phyloP scores from a whole-genome alignment of 441 rosid species.

The Viola pubescens region DNA sequence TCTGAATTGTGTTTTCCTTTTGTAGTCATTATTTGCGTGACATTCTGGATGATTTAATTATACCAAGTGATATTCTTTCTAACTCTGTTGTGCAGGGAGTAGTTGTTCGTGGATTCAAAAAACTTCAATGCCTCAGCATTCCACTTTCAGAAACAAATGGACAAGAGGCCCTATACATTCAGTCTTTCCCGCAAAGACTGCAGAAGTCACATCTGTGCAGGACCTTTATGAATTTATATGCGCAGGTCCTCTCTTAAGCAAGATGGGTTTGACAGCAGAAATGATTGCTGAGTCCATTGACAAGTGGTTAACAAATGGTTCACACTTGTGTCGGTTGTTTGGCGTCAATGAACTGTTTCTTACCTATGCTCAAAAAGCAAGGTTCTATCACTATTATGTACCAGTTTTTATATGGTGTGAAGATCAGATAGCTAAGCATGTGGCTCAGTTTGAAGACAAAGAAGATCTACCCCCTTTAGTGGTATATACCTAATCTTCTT shows the following conservation, averaged over 20 bases:
- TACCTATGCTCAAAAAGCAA: conserved; percentile 55
- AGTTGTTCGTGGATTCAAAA: conserved; percentile 51
- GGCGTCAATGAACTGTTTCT: conserved; percentile 64
- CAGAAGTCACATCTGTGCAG: conserved; percentile 56
- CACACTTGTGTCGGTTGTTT: conserved; percentile 55
- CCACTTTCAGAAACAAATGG: conserved; percentile 14
- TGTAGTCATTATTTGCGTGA: too few species aligned
- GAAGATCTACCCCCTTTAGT: conserved; percentile 80
- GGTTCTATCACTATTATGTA: conserved; percentile 82
- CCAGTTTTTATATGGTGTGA: conserved; percentile 91
- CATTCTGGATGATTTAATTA: neutral
- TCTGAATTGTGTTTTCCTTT: neutral
- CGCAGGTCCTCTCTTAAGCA: conserved; percentile 71
- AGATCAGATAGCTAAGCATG: conserved; percentile 59
- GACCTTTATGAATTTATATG: conserved; percentile 75
- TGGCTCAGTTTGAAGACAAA: conserved; percentile 44
- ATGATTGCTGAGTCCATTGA: conserved; percentile 63
- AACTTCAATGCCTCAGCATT: conserved; percentile 27
- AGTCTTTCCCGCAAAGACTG: conserved; percentile 41
- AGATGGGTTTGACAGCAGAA: conserved; percentile 50
- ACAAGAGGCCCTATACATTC: conserved; percentile 25
- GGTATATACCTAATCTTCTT: conserved; percentile 36
- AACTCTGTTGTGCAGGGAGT: conserved; percentile 28
- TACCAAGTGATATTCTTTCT: neutral
- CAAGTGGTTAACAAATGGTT: conserved; percentile 73